Evolutionary conservation across 179 eudicot genomes (phyloP), one percentile per base, ranked within the genome.

Genomic region (Silene noctiflora): DNA sequence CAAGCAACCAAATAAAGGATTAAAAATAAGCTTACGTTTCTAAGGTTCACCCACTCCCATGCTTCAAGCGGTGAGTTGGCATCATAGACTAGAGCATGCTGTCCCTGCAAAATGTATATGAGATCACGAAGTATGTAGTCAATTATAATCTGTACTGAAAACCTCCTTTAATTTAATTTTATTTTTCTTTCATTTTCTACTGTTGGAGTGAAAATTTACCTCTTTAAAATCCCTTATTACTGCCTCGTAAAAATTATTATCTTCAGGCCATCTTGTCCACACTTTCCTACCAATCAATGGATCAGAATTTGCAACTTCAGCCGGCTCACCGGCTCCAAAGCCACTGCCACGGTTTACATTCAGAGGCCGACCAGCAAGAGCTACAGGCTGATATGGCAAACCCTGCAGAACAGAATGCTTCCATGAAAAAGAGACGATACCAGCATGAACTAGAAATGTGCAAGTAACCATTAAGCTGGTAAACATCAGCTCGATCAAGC

Each of bases 11-110:
- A 31, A 72, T n/a, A 8, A 22, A 58, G 53, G 62, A 56, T 58
- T 31, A 19, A 27, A 56, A 29, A 29, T 27, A 56, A 72, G 9
- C 73, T 81, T 81, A 89, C 93, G 85, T 88, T 88, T 75, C 82
- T 83, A 60, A 89, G 88, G 84, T 89, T 82, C 48, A 89, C 88
- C 93, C 91, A 88, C 74, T 89, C 91, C 84, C 86, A 88, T 61
- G 91, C 81, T 82, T 86, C 93, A 46, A 75, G 72, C 66, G 83
- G 69, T 19, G 89, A 86, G 75, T 77, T 66, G 59, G 73, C 83
- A 71, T 88, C 94, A 75, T 87, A 88, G 25, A 87, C 90, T 51
- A 90, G 79, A 72, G 87, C 86, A 84, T 86, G 94, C 35, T 74
- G 85, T 21, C 89, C 91, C 94, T 90, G 81, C 1, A 70, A 71